Evolutionary conservation across 108 stramenopile genomes (phyloP), one percentile per base, ranked within the genome.

Genomic region (Aurantiochytrium sp.): DNA sequence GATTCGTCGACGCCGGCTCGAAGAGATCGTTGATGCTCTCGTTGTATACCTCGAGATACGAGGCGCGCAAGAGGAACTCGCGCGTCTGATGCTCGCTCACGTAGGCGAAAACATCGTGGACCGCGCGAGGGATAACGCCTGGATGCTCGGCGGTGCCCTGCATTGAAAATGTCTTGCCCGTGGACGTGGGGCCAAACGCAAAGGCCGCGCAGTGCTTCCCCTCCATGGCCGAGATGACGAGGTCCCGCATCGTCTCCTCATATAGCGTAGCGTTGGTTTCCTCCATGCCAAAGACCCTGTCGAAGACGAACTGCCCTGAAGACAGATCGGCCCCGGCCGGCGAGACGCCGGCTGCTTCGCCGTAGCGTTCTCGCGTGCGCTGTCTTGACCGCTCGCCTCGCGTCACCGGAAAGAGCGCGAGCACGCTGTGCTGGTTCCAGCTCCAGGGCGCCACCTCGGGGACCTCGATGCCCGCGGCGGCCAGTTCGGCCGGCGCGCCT

Each of bases 71-170:
- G 4, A 85, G 50, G 15, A 90, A 90, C 42, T 89, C 89, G 4
- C 90, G 87, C 42, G 22, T 42, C 31, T 37, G 50, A 12, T 50
- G 52, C 22, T 65, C 39, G n/a, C 53, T 89, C 87, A 91, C 89
- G 54, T 88, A 87, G 30, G 37, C 30, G 73, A 94, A 94, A 4
- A 94, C 87, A 52, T 94, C 92, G 68, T 92, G 50, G 3, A 94
- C 55, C 1, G 93, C 93, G 21, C 93, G 87, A 12, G 92, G 92
- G 24, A 92, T 90, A 37, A 94, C 90, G 2, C 93, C 93, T 68
- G 85, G 86, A 24, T 42, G 55, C 42, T 92, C 93, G 31, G 52
- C 54, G 53, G 32, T 88, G 17, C 86, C 50, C 22, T 37, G 36
- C 68, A 87, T 87, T 4, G 87, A 55, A 48, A 55, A 69, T 21